Conservation (phyloP, 768 basidiomycete species). For the Clavaria fumosa region DNA sequence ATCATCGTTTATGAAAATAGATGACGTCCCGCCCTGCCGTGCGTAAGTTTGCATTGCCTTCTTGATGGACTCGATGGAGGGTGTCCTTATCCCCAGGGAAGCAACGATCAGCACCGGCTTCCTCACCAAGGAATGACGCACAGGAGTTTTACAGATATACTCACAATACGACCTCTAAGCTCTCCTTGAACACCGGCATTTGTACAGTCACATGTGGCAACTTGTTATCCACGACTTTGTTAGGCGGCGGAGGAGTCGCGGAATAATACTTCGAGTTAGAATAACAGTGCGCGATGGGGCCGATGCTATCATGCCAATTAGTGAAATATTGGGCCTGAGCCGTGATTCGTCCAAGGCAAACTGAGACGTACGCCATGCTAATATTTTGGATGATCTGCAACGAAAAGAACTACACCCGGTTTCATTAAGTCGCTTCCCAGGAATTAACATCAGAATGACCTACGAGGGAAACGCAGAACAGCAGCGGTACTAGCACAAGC, state of each 20-base stretch:
- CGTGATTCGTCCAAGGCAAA: neutral
- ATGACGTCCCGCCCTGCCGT: constrained; percentile 64
- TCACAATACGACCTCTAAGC: constrained; percentile 50
- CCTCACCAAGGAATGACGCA: neutral
- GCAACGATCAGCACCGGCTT: neutral
- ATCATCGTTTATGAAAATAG: constrained; percentile 70
- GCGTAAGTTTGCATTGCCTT: constrained; percentile 81
- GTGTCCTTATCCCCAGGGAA: constrained; percentile 35
- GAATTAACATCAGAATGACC: constrained; percentile 13
- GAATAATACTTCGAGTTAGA: constrained; percentile 72
- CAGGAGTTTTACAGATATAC: constrained; percentile 11
- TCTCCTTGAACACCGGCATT: constrained; percentile 80
- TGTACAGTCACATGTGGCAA: constrained; percentile 70
- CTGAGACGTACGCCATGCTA: constrained; percentile 38
- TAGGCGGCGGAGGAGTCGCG: constrained; percentile 39
- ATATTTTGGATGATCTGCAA: constrained; percentile 58
- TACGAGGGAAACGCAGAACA: constrained; percentile 61
- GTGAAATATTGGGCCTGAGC: constrained; percentile 25
- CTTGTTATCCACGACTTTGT: constrained; percentile 31
- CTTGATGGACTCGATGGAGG: constrained; percentile 60
- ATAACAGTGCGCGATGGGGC: constrained; percentile 68
- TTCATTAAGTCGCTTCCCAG: constrained; percentile 11
- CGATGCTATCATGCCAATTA: constrained; percentile 35
- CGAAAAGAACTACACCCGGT: constrained; percentile 45
- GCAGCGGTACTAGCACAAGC: constrained; percentile 39